These are phyloP conservation scores for Lactifluus subvellereus DNA, from an alignment of 768 basidiomycete genomes.

Conservation along the genomic window DNA sequence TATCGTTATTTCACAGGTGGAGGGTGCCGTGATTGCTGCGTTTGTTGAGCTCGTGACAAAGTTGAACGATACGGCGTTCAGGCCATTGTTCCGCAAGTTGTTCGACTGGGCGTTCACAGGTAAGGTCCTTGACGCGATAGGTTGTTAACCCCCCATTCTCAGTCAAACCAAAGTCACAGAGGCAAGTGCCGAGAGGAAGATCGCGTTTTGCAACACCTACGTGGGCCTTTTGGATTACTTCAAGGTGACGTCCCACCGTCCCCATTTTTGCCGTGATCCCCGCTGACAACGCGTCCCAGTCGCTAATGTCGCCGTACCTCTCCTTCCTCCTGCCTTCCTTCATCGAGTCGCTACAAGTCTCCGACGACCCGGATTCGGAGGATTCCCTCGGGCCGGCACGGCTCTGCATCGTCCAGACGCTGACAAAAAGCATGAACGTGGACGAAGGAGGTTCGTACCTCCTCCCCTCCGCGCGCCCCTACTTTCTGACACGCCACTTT, in stretches of 20 bases:
- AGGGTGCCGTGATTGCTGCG: constrained; percentile 51
- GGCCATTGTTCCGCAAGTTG: constrained; percentile 82
- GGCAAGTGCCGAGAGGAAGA: constrained; percentile 42
- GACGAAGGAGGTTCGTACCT: constrained; percentile 72
- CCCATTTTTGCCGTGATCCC: background rate
- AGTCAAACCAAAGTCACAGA: constrained; percentile 25
- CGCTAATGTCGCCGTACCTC: constrained; percentile 89
- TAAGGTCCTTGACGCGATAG: background rate
- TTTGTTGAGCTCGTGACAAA: constrained; percentile 90
- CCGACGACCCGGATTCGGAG: constrained; percentile 29
- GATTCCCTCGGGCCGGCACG: constrained; percentile 31
- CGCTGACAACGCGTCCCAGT: constrained; percentile 36
- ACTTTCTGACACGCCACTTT: background rate
- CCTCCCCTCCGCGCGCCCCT: background rate
- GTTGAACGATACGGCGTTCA: constrained; percentile 87
- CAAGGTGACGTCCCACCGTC: constrained; percentile 48
- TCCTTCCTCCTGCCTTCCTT: constrained; percentile 66
- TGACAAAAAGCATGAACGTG: constrained; percentile 63
- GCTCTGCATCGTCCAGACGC: constrained; percentile 55
- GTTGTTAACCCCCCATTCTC: background rate
- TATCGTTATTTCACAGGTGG: constrained; percentile 37
- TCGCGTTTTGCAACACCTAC: constrained; percentile 74
- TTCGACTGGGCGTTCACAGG: constrained; percentile 92
- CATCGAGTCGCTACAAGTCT: constrained; percentile 53
- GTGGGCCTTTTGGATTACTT: constrained; percentile 75